A percentile compares a stretch with the other conserved stretches of the same genome.
Evolutionary conservation across 1,284 basidiomycete species (phyloP).

Genomic region (Leccinum griseonigrum): DNA sequence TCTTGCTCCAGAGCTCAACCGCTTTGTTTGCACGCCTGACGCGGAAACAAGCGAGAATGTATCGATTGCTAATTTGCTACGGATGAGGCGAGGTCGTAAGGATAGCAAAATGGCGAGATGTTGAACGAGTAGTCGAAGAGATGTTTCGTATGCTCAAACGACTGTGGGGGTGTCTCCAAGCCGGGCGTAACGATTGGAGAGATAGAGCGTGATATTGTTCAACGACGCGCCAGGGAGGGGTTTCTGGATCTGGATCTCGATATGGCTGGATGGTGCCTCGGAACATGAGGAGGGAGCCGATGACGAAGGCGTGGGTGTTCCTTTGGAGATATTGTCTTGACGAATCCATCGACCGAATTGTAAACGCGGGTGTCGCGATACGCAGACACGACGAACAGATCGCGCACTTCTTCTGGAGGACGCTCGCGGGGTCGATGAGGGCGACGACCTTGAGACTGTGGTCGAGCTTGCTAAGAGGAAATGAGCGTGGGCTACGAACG

Average conservation of each 20-base stretch:
- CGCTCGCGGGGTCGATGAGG: constrained; percentile 87
- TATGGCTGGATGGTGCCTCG: constrained; percentile 81
- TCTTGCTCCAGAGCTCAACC: too few relatives aligned
- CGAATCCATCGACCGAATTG: constrained; percentile 86
- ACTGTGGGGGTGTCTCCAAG: too few relatives aligned
- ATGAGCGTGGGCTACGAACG: constrained; percentile 5
- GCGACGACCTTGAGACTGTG: constrained; percentile 95
- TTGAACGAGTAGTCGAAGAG: too few relatives aligned
- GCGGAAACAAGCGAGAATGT: too few relatives aligned
- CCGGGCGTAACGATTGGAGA: too few relatives aligned
- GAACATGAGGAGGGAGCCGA: constrained; percentile 93
- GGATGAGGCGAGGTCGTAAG: too few relatives aligned
- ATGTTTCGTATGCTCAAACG: too few relatives aligned
- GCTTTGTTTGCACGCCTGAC: too few relatives aligned
- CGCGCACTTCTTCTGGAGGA: constrained; percentile 85
- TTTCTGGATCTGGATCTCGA: constrained; percentile 89
- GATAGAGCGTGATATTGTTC: too few relatives aligned
- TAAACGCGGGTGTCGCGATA: constrained; percentile 91
- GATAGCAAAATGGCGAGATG: too few relatives aligned
- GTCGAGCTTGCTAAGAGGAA: constrained; percentile 79
- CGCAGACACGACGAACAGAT: constrained; percentile 92
- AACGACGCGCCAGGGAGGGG: constrained; percentile 69
- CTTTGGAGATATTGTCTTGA: constrained; percentile 61
- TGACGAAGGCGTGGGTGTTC: constrained; percentile 76
- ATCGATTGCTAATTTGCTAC: too few relatives aligned